Base-by-base conservation (phyloP, 805 yeast genomes). In the Kregervanrija pseudodelftensis region DNA sequence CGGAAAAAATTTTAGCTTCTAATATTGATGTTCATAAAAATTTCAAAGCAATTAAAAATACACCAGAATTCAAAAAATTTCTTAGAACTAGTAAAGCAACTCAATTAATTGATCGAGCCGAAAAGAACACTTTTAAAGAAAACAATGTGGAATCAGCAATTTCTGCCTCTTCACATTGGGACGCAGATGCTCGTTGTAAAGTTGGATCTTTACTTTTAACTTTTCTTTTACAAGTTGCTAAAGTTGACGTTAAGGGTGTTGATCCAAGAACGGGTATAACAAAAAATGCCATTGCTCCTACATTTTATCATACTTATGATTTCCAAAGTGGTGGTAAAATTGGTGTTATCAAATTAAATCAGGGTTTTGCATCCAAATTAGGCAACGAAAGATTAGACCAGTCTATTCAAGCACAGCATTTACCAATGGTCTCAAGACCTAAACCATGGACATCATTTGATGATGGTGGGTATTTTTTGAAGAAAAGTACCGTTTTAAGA, bases 391-490 rank as follows among this genome's bases (percentile, higher is more conserved):
- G 78, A 32, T 66, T 80, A 7, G 70, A 73, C 17, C 82, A 82
- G 41, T 72, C 85, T 1, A 78, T 85, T 4, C 63, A 74, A 15
- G 96, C 98, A 0, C 97, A 91, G 61, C 72, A 77, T 49, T 70
- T 93, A 42, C 99, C 99, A 8, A 93, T 93, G 99, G 70, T 93
- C 40, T 83, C 85, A 8, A 77, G 79, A 49, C 99, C 99, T n/a
- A 70, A 80, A 44, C 87, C 88, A 5, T 93, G 99, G 99, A 74
- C 79, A 0, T 67, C 79, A 10, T 81, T 82, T 76, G 80, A 82
- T 56, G 76, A 76, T 45, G 99, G 99, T 53, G 99, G 97, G 0
- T 90, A 87, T 57, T 69, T 76, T 47, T 81, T 79, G 57, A 71
- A 84, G 11, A 79, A 76, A 49, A 72, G 79, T 13, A 65, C 73